A percentile compares a stretch with the other conserved stretches of the same genome.
These are phyloP conservation scores for Porphyrellus cyaneotinctus DNA, from an alignment of 768 basidiomycete genomes.

Conservation along the genomic window DNA sequence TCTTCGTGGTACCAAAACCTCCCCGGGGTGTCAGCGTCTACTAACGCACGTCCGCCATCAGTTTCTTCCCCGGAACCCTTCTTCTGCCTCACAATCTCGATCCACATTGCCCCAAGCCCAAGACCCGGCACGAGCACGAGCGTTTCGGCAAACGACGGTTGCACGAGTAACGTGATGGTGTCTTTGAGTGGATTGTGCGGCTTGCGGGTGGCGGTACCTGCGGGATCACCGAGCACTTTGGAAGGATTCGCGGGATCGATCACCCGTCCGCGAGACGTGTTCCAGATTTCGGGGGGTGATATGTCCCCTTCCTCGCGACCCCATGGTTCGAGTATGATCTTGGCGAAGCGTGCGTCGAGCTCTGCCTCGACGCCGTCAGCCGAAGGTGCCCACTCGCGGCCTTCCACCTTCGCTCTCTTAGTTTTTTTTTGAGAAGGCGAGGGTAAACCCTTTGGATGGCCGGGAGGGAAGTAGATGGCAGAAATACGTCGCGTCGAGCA, in stretches of 20 bases:
- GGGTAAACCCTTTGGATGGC: conserved; percentile 14
- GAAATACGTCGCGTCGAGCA: conserved; percentile 57
- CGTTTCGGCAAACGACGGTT: conserved; percentile 39
- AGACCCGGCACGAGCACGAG: conserved; percentile 45
- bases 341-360: conserved; percentile 44
- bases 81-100: conserved; percentile 53
- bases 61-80: not conserved
- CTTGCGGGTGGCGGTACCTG: conserved; percentile 9
- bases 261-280: conserved; percentile 36
- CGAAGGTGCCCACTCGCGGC: conserved; percentile 16
- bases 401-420: conserved; percentile 6
- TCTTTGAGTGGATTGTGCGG: conserved; percentile 53
- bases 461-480: conserved; percentile 39
- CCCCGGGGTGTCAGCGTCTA: conserved; percentile 2
- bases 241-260: conserved; percentile 21
- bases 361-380: conserved; percentile 41
- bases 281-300: conserved; percentile 32
- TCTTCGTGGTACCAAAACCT: conserved; percentile 61
- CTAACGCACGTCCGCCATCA: conserved; percentile 2
- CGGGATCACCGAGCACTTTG: conserved; percentile 2
- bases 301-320: conserved; percentile 38
- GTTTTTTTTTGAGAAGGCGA: not conserved
- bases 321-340: conserved; percentile 58
- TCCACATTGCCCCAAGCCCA: conserved; percentile 63
- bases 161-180: conserved; percentile 55